Conservation (phyloP, 306 rosid species). For the Cicer bijugum region DNA sequence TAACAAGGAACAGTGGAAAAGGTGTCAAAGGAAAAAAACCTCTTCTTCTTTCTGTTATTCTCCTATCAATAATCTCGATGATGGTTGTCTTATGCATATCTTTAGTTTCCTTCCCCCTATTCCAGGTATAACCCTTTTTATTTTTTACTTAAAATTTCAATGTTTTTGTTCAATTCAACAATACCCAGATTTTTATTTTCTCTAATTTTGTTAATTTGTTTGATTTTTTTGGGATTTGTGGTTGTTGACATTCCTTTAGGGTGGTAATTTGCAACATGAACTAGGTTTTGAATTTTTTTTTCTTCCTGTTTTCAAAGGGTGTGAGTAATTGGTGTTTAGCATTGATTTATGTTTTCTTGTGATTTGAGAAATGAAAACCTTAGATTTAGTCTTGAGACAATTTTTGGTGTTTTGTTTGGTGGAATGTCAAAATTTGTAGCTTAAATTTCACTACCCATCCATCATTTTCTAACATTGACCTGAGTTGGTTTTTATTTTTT, state of each 20-base stretch:
- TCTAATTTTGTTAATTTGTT: constrained; percentile 26
- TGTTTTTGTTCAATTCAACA: constrained; percentile 38
- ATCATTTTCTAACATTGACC: background rate
- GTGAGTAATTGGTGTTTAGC: background rate
- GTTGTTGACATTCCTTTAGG: constrained; percentile 15
- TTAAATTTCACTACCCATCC: constrained; percentile 1
- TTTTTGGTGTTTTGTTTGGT: background rate
- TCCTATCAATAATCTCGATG: constrained; percentile 72
- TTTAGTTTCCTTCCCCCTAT: constrained; percentile 90
- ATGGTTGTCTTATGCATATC: constrained; percentile 92
- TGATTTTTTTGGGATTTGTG: constrained; percentile 17
- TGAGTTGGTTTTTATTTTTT: background rate
- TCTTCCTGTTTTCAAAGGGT: background rate
- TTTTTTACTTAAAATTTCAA: background rate
- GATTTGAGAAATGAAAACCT: constrained; percentile 16
- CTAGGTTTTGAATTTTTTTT: constrained; percentile 28
- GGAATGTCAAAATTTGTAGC: background rate
- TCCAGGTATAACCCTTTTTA: constrained; percentile 64
- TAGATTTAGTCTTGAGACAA: constrained; percentile 23
- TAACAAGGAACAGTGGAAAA: constrained; percentile 44
- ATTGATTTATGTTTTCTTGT: constrained; percentile 3
- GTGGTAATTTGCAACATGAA: constrained; percentile 14
- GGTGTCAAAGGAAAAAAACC: constrained; percentile 33
- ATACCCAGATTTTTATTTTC: constrained; percentile 37
- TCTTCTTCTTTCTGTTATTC: constrained; percentile 44